Evolutionary conservation across 257 asterid species (phyloP).

Genomic region (Buddleja alternifolia): DNA sequence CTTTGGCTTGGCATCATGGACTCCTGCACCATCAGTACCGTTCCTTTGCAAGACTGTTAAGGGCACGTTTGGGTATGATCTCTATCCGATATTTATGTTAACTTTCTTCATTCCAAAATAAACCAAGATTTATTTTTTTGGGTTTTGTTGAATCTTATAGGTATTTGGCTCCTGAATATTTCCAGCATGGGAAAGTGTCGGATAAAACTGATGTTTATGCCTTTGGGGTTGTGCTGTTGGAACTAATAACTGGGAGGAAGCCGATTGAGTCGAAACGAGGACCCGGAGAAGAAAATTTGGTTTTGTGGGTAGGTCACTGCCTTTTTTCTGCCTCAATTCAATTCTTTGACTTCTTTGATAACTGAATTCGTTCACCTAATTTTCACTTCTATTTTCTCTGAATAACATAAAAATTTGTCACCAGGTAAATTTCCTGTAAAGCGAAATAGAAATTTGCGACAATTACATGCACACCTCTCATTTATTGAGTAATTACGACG

Average conservation of each 20-base stretch:
- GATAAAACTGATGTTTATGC: conserved; percentile 85
- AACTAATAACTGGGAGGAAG: conserved; percentile 67
- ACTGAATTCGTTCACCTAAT: not conserved
- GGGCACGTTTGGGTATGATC: conserved; percentile 77
- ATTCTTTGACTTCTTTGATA: not conserved
- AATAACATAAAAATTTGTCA: not conserved
- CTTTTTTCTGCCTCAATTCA: conserved; percentile 7
- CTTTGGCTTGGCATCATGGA: conserved; percentile 83
- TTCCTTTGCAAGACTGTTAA: conserved; percentile 85
- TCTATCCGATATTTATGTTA: not conserved
- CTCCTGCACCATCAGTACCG: conserved; percentile 75
- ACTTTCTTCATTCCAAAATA: not conserved
- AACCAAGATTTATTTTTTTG: conserved; percentile 3
- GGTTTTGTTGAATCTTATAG: conserved; percentile 32
- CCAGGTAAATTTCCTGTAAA: not conserved
- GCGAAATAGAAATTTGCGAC: not conserved
- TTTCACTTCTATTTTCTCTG: not conserved
- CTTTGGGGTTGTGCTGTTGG: conserved; percentile 76
- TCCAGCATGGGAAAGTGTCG: conserved; percentile 81
- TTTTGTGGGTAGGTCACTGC: conserved; percentile 58
- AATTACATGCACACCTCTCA: too few relatives aligned
- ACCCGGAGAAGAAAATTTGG: conserved; percentile 76
- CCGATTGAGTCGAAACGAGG: conserved; percentile 78
- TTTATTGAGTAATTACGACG: too few relatives aligned
- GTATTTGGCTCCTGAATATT: conserved; percentile 83